These are phyloP conservation scores for Sanghuangporus weigelae DNA, from an alignment of 1,284 basidiomycete genomes.

Conservation along the genomic window DNA sequence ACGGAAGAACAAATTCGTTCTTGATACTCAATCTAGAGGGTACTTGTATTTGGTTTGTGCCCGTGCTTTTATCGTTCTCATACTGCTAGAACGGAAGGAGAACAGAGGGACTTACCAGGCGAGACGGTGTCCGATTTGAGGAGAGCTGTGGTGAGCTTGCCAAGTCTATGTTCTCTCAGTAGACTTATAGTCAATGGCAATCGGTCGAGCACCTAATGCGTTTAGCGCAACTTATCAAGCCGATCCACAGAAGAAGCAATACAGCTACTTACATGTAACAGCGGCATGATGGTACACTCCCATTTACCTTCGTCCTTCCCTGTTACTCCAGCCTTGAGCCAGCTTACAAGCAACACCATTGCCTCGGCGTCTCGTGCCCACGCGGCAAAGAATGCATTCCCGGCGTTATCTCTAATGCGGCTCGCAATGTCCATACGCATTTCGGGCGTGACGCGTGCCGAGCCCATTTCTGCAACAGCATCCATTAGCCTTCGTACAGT, in stretches of 20 bases:
- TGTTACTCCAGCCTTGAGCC: constrained; percentile 62
- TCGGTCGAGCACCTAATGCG: constrained; percentile 69
- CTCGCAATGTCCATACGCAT: constrained; percentile 65
- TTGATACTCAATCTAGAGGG: neutral
- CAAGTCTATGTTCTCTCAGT: constrained; percentile 65
- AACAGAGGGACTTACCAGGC: constrained; percentile 4
- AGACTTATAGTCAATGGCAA: constrained; percentile 66
- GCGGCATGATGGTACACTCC: constrained; percentile 74
- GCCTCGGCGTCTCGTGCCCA: constrained; percentile 70
- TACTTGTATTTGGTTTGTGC: neutral
- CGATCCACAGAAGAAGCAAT: neutral
- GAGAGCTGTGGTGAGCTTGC: constrained; percentile 69
- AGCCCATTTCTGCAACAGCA: constrained; percentile 52
- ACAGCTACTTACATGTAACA: constrained; percentile 60
- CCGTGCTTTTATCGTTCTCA: neutral
- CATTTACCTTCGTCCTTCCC: constrained; percentile 51
- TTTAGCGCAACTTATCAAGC: constrained; percentile 17
- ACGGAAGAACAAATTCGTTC: neutral
- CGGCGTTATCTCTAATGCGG: constrained; percentile 74
- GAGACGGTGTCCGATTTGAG: constrained; percentile 2
- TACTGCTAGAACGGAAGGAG: neutral
- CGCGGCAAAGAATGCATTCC: constrained; percentile 77
- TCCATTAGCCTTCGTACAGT: constrained; percentile 55
- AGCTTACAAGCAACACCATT: constrained; percentile 71
- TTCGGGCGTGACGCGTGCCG: constrained; percentile 52